Percentiles rank a stretch among this genome's conserved stretches.
Conservation (phyloP, 2,329 filamentous ascomycete genomes). For the Dactylellina sp. region DNA sequence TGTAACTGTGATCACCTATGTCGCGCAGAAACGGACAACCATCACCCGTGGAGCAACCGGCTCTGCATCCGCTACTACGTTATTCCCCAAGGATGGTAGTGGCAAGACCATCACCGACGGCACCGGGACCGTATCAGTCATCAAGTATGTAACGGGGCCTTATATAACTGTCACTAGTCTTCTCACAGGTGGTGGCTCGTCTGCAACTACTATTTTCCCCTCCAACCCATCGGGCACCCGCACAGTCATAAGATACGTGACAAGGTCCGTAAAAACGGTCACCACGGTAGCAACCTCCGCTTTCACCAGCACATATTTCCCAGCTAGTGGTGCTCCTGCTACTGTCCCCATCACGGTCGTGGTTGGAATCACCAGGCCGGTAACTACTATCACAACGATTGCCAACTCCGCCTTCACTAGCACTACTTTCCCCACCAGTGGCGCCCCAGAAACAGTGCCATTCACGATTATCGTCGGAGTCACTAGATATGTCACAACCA, state of each 20-base stretch:
- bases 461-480: neutral
- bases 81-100: slow-evolving; percentile 1
- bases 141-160: slow-evolving; percentile 6
- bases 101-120: neutral
- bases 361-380: neutral
- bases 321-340: neutral
- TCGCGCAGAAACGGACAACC: neutral
- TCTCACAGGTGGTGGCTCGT: neutral
- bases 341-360: neutral
- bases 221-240: neutral
- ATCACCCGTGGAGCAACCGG: neutral
- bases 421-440: neutral
- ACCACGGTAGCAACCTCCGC: neutral
- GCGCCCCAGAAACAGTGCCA: neutral
- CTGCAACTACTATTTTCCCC: slow-evolving; percentile 4
- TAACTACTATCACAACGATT: neutral
- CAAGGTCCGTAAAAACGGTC: neutral
- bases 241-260: slow-evolving; percentile 9
- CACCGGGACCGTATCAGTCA: neutral
- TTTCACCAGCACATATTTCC: neutral
- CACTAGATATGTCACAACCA: neutral
- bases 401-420: neutral
- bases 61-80: neutral
- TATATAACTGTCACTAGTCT: neutral
- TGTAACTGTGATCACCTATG: slow-evolving; percentile 9